Evolutionary conservation across 768 basidiomycete species (phyloP).

Genomic region (Symmetrospora coprosmae): DNA sequence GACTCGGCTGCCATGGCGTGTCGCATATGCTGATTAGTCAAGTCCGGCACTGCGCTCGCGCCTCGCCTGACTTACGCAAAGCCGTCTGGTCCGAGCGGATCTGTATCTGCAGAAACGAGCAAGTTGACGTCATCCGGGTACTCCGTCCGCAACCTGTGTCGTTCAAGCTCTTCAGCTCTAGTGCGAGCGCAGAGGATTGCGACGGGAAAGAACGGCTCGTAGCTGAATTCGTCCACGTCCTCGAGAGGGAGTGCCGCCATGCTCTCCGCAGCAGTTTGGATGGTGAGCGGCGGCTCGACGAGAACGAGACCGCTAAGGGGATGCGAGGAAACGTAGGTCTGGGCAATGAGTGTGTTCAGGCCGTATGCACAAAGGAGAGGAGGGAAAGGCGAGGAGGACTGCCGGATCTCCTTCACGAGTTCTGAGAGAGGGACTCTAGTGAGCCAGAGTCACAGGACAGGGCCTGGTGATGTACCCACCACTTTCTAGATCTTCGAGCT

Average conservation of each 20-base stretch:
- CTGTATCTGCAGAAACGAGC: neutral
- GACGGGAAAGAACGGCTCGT: slow-evolving; percentile 52
- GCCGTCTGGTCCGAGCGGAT: neutral
- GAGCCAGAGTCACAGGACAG: neutral
- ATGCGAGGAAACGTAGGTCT: slow-evolving; percentile 55
- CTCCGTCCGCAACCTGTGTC: slow-evolving; percentile 7
- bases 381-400: slow-evolving; percentile 45
- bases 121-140: slow-evolving; percentile 8
- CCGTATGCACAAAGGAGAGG: slow-evolving; percentile 48
- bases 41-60: no score
- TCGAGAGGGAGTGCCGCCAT: slow-evolving; percentile 34
- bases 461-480: neutral
- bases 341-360: slow-evolving; percentile 46
- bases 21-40: no score
- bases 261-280: slow-evolving; percentile 35
- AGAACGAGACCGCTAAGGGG: slow-evolving; percentile 52
- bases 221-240: slow-evolving; percentile 45
- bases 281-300: slow-evolving; percentile 46
- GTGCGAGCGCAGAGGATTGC: slow-evolving; percentile 36
- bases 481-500: slow-evolving; percentile 13
- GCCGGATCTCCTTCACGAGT: slow-evolving; percentile 41
- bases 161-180: neutral
- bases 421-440: slow-evolving; percentile 8
- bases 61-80: slow-evolving; percentile 12
- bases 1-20: slow-evolving; percentile 16